These are phyloP conservation scores for Mortierella antarctica DNA, from an alignment of 192 early-diverging fungal genomes.

Conservation along the genomic window DNA sequence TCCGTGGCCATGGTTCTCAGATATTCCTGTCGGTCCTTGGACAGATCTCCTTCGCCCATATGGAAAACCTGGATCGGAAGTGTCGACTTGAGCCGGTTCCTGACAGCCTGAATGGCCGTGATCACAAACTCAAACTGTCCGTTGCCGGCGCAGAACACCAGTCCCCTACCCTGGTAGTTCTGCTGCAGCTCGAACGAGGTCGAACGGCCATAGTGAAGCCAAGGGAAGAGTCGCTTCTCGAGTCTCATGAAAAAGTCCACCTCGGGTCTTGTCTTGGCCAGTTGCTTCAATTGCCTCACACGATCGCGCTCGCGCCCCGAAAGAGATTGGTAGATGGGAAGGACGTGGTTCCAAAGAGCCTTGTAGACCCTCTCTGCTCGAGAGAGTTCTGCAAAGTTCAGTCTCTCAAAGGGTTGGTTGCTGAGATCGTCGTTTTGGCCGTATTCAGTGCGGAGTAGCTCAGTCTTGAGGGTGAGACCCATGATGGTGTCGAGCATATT, in stretches of 20 bases:
- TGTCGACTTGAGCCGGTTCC: conserved; percentile 45
- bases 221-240: conserved; percentile 54
- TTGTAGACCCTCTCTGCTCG: conserved; percentile 55
- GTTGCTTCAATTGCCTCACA: conserved; percentile 9
- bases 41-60: conserved; percentile 60
- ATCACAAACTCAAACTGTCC: conserved; percentile 55
- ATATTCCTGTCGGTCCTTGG: conserved; percentile 28
- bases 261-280: conserved; percentile 27
- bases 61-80: conserved; percentile 75
- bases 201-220: conserved; percentile 45
- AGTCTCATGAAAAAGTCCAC: conserved; percentile 47
- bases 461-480: conserved; percentile 35
- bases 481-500: conserved; percentile 44
- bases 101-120: conserved; percentile 51
- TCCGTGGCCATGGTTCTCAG: conserved; percentile 41
- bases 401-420: conserved; percentile 16
- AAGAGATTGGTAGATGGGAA: conserved; percentile 51
- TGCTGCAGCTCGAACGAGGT: conserved; percentile 53
- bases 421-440: conserved; percentile 23
- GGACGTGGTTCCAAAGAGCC: conserved; percentile 55
- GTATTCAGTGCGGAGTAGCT: conserved; percentile 33
- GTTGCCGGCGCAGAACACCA: conserved; percentile 63
- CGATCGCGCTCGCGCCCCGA: conserved; percentile 20
- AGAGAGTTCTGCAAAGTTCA: conserved; percentile 54
- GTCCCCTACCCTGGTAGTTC: conserved; percentile 39